These are phyloP conservation scores for Penicillium glabrum DNA, from an alignment of 2,329 filamentous ascomycete genomes.

Conservation along the genomic window DNA sequence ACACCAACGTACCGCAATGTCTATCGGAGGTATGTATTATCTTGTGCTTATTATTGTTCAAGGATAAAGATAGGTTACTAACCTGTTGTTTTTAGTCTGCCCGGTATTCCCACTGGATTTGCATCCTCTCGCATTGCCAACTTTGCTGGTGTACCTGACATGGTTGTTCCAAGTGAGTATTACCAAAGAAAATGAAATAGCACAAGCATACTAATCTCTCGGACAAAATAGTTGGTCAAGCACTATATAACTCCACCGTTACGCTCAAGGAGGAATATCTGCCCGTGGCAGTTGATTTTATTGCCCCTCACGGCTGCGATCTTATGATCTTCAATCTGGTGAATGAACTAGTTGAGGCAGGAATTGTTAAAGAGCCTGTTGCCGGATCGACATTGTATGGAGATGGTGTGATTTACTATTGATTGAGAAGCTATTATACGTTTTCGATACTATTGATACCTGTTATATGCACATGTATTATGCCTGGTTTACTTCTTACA, in stretches of 20 bases:
- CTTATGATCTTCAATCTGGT: conserved; percentile 58
- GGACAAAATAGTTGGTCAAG: conserved; percentile 35
- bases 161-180: conserved; percentile 5
- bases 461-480: too few relatives aligned
- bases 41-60: conserved; percentile 18
- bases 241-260: conserved; percentile 24
- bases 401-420: neutral
- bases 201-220: neutral
- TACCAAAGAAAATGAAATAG: too few relatives aligned
- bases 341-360: conserved; percentile 48
- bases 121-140: conserved; percentile 31
- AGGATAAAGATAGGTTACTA: neutral
- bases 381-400: conserved; percentile 6
- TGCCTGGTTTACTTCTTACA: too few relatives aligned
- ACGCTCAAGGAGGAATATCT: conserved; percentile 52
- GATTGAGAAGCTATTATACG: neutral
- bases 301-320: conserved; percentile 62
- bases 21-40: conserved; percentile 17
- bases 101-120: conserved; percentile 51
- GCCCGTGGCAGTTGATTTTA: conserved; percentile 59
- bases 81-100: conserved; percentile 25
- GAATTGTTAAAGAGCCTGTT: conserved; percentile 7
- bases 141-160: conserved; percentile 41
- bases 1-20: conserved; percentile 39
- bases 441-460: neutral